Base-by-base conservation (phyloP, 2,329 filamentous ascomycete genomes). In the Fusarium verticillioides region DNA sequence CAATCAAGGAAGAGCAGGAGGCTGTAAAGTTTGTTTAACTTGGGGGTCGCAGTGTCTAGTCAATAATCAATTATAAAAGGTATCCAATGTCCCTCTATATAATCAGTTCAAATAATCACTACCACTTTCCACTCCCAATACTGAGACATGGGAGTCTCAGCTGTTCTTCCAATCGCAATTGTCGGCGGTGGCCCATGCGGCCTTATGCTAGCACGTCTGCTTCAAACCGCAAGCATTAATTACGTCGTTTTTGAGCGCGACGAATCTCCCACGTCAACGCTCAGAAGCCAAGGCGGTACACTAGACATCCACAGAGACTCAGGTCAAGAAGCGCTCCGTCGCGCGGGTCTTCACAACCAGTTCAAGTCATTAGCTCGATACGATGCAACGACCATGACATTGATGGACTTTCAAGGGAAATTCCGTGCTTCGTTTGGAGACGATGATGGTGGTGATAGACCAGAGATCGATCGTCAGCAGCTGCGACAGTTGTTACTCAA, bases 121-220 rank as follows among this genome's bases (percentile, higher is more conserved):
- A 30, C 1, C 5, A 10, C 12, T 50, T 36, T 34, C 5, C 18
- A 15, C 10, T 26, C 26, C 26, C 7, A 16, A 34, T 2, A 16
- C 23, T 28, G 1, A 4, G 21, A 10, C 1, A 64, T 64, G 61
- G 16, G 21, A 13, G 0, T 19, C 3, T 28, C 61, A 39, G 7
- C 23, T 4, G 2, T 52, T 30, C 37, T 57, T 21, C 61, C 56
- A 19, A 64, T 64, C 5, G 61, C 57, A 4, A 62, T 64, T 5
- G 19, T 64, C 9, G 61, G 61, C 32, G 61, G 61, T 5, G 61
- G 61, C 7, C 57, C 46, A 21, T 64, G 61, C 12, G 61, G 61
- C 2, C 18, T 64, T 2, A 64, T 39, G 3, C 2, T 64, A 11
- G 61, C 61, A 10, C 61, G 57, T 28, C 37, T 64, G 2, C 46